phyloP scores from a whole-genome alignment of 139 green algal genomes.

The Spirogloea muscicola region DNA sequence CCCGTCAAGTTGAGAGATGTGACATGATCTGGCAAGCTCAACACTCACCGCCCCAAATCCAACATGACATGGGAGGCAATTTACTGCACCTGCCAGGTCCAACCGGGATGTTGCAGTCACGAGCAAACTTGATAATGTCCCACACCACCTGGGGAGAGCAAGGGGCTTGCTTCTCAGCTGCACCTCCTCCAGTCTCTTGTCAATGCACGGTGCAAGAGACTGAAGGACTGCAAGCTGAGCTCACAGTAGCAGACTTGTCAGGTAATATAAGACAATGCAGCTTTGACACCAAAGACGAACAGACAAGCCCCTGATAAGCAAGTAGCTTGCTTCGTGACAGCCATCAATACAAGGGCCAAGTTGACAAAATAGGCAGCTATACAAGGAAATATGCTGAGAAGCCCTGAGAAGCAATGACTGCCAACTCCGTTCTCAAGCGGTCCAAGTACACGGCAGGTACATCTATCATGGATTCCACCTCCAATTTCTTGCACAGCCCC shows the following conservation, averaged over 20 bases:
- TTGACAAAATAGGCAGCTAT: neutral
- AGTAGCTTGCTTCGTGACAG: neutral
- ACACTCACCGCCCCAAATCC: neutral
- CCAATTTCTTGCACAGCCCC: no score
- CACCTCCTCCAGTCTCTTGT: no score
- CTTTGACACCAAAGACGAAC: neutral
- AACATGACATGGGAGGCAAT: neutral
- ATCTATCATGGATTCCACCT: no score
- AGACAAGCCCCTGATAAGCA: neutral
- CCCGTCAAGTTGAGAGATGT: constrained; percentile 1
- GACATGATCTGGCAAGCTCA: neutral
- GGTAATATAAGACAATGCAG: neutral
- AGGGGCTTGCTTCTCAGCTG: neutral
- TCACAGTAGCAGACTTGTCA: neutral
- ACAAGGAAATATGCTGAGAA: constrained; percentile 35
- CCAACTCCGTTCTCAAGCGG: constrained; percentile 9
- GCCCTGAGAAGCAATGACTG: constrained; percentile 12
- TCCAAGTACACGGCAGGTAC: no score
- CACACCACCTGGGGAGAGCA: constrained; percentile 10
- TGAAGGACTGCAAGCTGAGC: neutral
- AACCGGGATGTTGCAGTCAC: constrained; percentile 18
- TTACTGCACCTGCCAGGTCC: constrained; percentile 13
- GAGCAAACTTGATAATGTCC: constrained; percentile 30
- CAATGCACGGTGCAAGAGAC: neutral
- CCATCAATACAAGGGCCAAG: no score